Base-by-base conservation (phyloP, 2,329 filamentous ascomycete species). In the Incumbomyces delicatus region DNA sequence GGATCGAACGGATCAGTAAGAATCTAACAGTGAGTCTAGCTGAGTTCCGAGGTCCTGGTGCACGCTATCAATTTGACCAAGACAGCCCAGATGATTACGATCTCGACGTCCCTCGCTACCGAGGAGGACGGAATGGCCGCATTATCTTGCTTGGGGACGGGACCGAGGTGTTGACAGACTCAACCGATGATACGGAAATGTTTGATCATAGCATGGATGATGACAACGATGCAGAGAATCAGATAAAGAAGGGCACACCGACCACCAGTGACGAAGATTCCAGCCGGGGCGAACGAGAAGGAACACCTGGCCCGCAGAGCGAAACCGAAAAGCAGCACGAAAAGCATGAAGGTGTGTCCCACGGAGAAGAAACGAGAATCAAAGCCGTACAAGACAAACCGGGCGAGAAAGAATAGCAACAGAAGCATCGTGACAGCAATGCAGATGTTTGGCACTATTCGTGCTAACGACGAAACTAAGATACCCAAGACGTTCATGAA, bases 121-220 rank as follows among this genome's bases (percentile, higher is more conserved):
- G 78, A 66, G 79, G 84, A 52, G 84, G 83, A 65, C 79, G 80
- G 65, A 70, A 73, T 49, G 87, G 88, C 58, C 82, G 89, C 59
- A 88, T 95, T 66, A 96, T 96, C 66, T 82, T 95, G 63, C 78
- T 98, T 58, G 89, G 90, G 57, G 89, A 96, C 72, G 92, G 90
- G 60, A 94, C 87, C 61, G 89, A 95, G 73, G 80, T 94, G 64
- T 74, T 89, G 61, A 87, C 87, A 57, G 87, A 92, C 67, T 85
- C 85, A 63, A 45, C 42, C 29, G 82, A 88, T 66, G 88, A 95
- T 62, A 81, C 85, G 54, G 88, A 95, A 60, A 90, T 95, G 82
- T 94, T 95, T 68, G 87, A 95, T 66, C 83, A 88, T 59, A 84
- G 87, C 63, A 45, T 45, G 42, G 87, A 94, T 61, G 78, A 81